Base-by-base conservation (phyloP, 2,329 filamentous ascomycete genomes). In the Colletotrichum falcatum region DNA sequence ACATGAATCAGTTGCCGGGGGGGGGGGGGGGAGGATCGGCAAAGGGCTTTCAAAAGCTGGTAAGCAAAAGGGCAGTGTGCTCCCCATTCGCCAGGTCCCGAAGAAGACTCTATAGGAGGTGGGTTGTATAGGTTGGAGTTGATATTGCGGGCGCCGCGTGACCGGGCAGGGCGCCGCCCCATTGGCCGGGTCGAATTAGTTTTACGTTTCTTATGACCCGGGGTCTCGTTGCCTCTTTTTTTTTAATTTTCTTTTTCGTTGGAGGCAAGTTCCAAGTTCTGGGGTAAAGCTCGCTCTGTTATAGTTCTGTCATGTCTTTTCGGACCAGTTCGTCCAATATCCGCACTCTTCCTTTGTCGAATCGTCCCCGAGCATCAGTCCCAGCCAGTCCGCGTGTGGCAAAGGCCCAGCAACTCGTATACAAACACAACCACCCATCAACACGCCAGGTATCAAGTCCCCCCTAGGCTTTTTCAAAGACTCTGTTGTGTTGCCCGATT, bases 1-100 rank as follows among this genome's bases (percentile, higher is more conserved):
- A 33, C 60, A 53, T 42, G 59, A 61, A 42, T 61, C 59, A 61
- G 33, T 37, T 23, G 16, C 23, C 4, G 5, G 39, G 5, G n/a
- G n/a, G n/a, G 5, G 1, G 11, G 35, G 9, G 11, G 35, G 35
- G 14, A 6, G 12, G 59, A 30, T 61, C 59, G 33, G n/a, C 33
- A 14, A 30, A 8, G 33, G 28, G 39, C 18, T 28, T 51, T 42
- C n/a, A 16, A 39, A 12, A 18, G 5, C 23, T 28, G 7, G 35
- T 28, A 48, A 35, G 42, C n/a, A n/a, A n/a, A n/a, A n/a, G 23
- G 30, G 46, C 59, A 49, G 46, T 37, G 46, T 51, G 14, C 18
- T 46, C 35, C n/a, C n/a, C n/a, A n/a, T n/a, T n/a, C n/a, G n/a
- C n/a, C n/a, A n/a, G n/a, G n/a, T n/a, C n/a, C n/a, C n/a, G n/a